These are phyloP conservation scores for Phialophora expanda DNA, from an alignment of 2,329 filamentous ascomycete species.

Conservation along the genomic window DNA sequence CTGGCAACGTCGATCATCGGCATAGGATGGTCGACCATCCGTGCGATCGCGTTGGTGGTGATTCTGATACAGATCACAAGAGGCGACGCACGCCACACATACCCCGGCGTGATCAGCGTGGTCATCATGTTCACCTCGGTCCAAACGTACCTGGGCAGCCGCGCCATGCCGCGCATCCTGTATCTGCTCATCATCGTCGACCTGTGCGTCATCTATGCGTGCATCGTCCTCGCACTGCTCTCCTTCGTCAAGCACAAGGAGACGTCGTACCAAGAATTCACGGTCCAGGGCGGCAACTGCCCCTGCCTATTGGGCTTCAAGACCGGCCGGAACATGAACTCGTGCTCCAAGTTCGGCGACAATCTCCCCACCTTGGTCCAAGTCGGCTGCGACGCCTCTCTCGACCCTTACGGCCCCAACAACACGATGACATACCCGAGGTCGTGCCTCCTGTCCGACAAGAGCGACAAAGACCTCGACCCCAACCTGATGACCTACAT, in stretches of 20 bases:
- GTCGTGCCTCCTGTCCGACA: slow-evolving; percentile 24
- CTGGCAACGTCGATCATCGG: slow-evolving; percentile 18
- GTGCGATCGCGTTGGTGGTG: slow-evolving; percentile 12
- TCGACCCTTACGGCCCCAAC: slow-evolving; percentile 15
- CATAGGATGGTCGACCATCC: slow-evolving; percentile 25
- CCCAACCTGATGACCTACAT: slow-evolving; percentile 29
- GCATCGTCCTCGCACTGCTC: slow-evolving; percentile 19
- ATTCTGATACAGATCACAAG: slow-evolving; percentile 21
- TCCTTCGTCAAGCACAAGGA: slow-evolving; percentile 24
- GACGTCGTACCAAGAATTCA: slow-evolving; percentile 24
- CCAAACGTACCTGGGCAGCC: slow-evolving; percentile 27
- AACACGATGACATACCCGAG: slow-evolving; percentile 23
- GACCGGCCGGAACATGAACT: slow-evolving; percentile 22
- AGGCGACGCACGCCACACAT: slow-evolving; percentile 23
- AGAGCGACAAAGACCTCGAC: slow-evolving; percentile 21
- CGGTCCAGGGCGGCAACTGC: slow-evolving; percentile 17
- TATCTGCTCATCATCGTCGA: slow-evolving; percentile 28
- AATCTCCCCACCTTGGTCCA: neutral
- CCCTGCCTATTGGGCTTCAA: slow-evolving; percentile 26
- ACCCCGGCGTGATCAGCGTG: slow-evolving; percentile 25
- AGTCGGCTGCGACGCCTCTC: slow-evolving; percentile 22
- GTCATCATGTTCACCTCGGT: slow-evolving; percentile 29
- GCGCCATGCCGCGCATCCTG: slow-evolving; percentile 27
- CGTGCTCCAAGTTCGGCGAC: slow-evolving; percentile 5
- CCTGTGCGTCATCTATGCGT: slow-evolving; percentile 21